These are phyloP conservation scores for Aegle marmelos DNA, from an alignment of 345 rosid species.

Conservation along the genomic window DNA sequence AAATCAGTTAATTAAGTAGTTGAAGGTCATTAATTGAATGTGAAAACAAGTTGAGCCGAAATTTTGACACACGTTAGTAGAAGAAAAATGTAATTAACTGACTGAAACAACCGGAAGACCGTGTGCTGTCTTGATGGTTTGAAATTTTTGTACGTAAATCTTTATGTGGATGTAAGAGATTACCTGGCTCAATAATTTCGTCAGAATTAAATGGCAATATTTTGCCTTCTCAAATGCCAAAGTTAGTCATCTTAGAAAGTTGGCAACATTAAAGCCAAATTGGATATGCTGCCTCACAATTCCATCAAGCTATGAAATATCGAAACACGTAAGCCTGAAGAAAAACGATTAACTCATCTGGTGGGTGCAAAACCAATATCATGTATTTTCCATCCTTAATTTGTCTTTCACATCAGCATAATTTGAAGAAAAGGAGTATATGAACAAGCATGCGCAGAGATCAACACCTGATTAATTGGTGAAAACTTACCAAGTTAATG, in stretches of 20 bases:
- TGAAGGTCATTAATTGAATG: slow-evolving; percentile 6
- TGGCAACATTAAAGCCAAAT: not conserved
- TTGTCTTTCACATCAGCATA: not conserved
- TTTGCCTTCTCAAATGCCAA: not conserved
- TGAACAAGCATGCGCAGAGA: not conserved
- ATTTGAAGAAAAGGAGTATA: not conserved
- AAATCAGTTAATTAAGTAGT: slow-evolving; percentile 12
- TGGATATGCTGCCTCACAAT: not conserved
- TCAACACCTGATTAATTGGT: not conserved
- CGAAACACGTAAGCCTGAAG: not conserved
- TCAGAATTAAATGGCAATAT: not conserved
- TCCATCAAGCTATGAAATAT: not conserved
- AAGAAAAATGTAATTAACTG: not conserved
- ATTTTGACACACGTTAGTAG: not conserved
- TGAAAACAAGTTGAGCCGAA: not conserved
- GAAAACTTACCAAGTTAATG: slow-evolving; percentile 21
- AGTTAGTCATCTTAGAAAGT: not conserved
- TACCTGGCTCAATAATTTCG: not conserved
- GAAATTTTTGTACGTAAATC: not conserved
- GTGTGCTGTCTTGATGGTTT: not conserved
- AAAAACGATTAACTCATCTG: not conserved
- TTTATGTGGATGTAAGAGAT: not conserved
- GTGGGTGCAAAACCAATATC: not conserved
- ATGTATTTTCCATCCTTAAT: not conserved
- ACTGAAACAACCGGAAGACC: not conserved